These are phyloP conservation scores for Hura crepitans DNA, from an alignment of 441 rosid species.

Conservation along the genomic window DNA sequence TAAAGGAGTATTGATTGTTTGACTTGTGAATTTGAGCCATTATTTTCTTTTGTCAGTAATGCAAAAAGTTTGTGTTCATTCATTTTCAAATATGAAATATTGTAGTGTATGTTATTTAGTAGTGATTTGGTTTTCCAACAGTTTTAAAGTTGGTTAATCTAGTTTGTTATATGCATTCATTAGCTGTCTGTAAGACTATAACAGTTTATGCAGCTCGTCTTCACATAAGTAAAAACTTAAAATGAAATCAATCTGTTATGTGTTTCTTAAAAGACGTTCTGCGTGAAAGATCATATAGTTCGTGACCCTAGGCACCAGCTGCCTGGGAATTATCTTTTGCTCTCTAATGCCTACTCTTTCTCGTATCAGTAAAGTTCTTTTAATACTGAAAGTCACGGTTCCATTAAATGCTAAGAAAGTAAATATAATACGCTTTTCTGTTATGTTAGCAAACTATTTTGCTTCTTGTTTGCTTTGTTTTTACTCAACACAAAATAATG, in stretches of 20 bases:
- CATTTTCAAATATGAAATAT: background rate
- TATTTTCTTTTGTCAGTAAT: background rate
- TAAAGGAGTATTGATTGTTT: background rate
- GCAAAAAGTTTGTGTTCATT: slow-evolving; percentile 6
- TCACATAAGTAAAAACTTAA: background rate
- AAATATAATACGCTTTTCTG: background rate
- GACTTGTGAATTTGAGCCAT: slow-evolving; percentile 3
- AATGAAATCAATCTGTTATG: background rate
- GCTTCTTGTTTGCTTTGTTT: slow-evolving; percentile 13
- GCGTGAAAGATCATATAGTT: slow-evolving; percentile 1
- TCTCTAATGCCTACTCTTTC: background rate
- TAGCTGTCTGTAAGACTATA: background rate
- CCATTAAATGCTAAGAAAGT: background rate
- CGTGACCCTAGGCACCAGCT: background rate
- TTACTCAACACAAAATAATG: slow-evolving; percentile 4
- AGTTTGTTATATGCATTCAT: background rate
- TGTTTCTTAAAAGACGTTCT: background rate
- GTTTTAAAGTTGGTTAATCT: background rate
- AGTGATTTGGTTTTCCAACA: background rate
- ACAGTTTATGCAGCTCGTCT: background rate
- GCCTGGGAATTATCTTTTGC: slow-evolving; percentile 4
- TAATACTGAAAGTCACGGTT: background rate
- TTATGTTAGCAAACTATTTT: background rate
- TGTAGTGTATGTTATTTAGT: background rate
- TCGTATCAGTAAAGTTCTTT: background rate